Base-by-base conservation (phyloP, 176 grass and related monocot species). In the Bolboschoenus planiculmis region DNA sequence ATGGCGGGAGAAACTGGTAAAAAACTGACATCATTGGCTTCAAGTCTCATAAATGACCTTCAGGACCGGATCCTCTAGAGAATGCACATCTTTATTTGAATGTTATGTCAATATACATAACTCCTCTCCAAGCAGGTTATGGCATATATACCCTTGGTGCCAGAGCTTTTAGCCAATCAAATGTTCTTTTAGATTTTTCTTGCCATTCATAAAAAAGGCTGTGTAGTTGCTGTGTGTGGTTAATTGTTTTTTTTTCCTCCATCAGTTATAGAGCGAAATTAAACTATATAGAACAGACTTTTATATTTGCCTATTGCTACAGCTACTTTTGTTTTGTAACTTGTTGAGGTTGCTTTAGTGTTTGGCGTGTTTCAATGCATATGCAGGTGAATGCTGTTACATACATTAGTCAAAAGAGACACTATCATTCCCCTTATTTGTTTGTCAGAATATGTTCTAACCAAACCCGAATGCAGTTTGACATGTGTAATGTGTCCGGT, bases 1-100 rank as follows among this genome's bases (percentile, higher is more conserved):
- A 95, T 98, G 81, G 95, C 95, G 14, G 95, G 92, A 27, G 92
- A 98, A 84, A 98, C 95, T 0, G 87, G 95, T 58, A 98, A 93
- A 56, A 98, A 87, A 51, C 78, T 98, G 90, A 91, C 92, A 16
- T 93, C 92, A 37, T 63, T 98, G 74, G 95, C 95, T 24, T 98
- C 95, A 46, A 91, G 84, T 73, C 83, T 98, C 76, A 90, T 98
- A 44, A 93, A 90, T 34, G 95, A 98, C 80, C 87, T 98, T 88
- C 94, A 97, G 63, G 89, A 90, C 36, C 87, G 92, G 44, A 91
- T 98, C 58, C 85, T 98, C 82, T 97, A 97, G 79, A 33, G 46
- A 27, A 18, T 56, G 35, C 23, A 53, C 26, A 14, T 50, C 46
- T 20, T 51, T 10, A 65, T 82, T 53, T 29, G 20, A 81, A 34